Conservation (phyloP, 75 land plant genomes). For the Cunninghamia lanceolata region DNA sequence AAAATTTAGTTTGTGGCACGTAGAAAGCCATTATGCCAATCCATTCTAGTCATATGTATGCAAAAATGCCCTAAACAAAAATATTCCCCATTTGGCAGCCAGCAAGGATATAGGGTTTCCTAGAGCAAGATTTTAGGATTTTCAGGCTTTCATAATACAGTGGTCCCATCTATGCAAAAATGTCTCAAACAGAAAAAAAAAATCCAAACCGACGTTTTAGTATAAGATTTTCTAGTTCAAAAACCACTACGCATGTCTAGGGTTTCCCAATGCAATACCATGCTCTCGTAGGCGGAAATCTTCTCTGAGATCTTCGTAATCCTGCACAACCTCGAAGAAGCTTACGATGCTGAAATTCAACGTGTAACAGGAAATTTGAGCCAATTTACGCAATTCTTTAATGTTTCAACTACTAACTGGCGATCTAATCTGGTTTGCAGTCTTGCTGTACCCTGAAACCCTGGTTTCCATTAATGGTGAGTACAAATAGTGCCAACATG, state of each 20-base stretch:
- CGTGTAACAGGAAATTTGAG: no score
- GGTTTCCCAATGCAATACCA: constrained; percentile 32
- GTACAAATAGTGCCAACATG: no score
- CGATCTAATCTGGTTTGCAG: no score
- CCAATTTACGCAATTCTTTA: no score
- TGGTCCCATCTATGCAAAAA: not conserved
- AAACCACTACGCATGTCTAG: not conserved
- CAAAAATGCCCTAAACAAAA: not conserved
- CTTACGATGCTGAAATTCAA: no score
- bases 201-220: not conserved
- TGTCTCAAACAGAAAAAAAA: not conserved
- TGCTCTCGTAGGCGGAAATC: constrained; percentile 72
- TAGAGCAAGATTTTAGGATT: not conserved
- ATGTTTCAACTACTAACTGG: no score
- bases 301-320: no score
- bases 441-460: no score
- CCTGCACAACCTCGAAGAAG: no score
- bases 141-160: not conserved
- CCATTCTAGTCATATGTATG: not conserved
- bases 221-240: not conserved
- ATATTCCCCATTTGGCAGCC: not conserved
- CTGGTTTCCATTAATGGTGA: no score
- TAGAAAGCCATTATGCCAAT: not conserved
- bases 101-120: no score
- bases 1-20: not conserved